These are phyloP conservation scores for Yarrowia porcina DNA, from an alignment of 805 yeast species.

Conservation along the genomic window DNA sequence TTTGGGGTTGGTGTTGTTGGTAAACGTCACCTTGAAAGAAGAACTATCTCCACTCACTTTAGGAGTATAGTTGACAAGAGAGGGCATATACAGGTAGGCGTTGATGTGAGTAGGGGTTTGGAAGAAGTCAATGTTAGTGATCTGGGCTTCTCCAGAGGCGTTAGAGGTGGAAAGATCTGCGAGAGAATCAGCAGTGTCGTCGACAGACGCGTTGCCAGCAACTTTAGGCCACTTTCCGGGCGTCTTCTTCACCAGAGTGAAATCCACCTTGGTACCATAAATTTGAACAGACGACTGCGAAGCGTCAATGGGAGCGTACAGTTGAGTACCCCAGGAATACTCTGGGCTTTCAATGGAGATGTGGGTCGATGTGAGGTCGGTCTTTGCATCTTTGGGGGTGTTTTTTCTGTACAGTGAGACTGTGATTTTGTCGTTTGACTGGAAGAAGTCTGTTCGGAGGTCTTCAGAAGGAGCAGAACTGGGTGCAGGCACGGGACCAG, in stretches of 20 bases:
- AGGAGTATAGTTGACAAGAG: neutral
- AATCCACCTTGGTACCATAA: slow-evolving; percentile 71
- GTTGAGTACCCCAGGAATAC: slow-evolving; percentile 46
- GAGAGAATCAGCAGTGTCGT: neutral
- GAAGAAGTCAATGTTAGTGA: slow-evolving; percentile 2
- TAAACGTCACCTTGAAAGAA: neutral
- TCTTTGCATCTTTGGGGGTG: slow-evolving; percentile 48
- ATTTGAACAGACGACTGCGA: slow-evolving; percentile 48
- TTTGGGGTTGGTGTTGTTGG: neutral
- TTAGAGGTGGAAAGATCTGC: neutral
- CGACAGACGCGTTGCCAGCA: neutral
- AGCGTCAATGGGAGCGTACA: slow-evolving; percentile 52
- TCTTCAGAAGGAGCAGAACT: neutral
- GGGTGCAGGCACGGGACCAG: no score
- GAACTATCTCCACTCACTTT: neutral
- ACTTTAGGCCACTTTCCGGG: slow-evolving; percentile 2
- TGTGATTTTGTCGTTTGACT: slow-evolving; percentile 53
- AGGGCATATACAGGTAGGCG: slow-evolving; percentile 1
- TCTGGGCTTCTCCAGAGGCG: neutral
- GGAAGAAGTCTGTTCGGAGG: slow-evolving; percentile 59
- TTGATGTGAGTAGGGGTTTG: slow-evolving; percentile 14
- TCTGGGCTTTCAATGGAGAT: slow-evolving; percentile 29
- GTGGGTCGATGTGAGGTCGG: slow-evolving; percentile 39
- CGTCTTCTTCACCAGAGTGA: slow-evolving; percentile 51
- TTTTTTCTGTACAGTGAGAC: slow-evolving; percentile 69